Base-by-base conservation (phyloP, 192 early-diverging fungal genomes). In the Rhizoclosmatium globosum region DNA sequence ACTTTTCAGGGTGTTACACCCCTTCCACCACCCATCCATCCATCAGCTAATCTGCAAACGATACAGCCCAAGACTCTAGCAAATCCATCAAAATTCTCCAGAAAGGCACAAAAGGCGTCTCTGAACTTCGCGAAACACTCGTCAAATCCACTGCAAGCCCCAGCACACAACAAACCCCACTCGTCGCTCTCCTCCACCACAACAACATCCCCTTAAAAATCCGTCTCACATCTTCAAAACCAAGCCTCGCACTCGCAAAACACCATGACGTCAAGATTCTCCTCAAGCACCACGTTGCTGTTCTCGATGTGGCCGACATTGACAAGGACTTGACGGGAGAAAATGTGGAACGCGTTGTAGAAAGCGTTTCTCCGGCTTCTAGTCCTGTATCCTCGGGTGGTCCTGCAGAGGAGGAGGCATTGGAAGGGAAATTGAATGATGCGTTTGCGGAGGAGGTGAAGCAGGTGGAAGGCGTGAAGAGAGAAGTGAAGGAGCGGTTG, bases 241-340 rank as follows among this genome's bases (percentile, higher is more conserved):
- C 42, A 4, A 41, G 15, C 17, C 43, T 38, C 11, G 64, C 61
- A 41, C 64, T 76, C 11, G 74, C 74, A n/a, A 76, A 66, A 53
- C 74, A 76, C 50, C 74, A 76, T 56, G 61, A 65, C 47, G 74
- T 76, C 2, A 76, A 76, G 45, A 64, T 76, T 3, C 48, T 76
- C 4, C 47, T 76, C 19, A 76, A 76, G 64, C 64, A 76, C 47
- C 74, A 76, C 64, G 64, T 67, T 19, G 74, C 74, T 23, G 64
- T 76, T 43, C 21, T 76, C 13, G 48, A 76, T 53, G 74, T 76
- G 21, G 4, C 47, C 19, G 50, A 76, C 47, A 17, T 76, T n/a
- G 64, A 66, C 15, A 47, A 39, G 31, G 74, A 76, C 41, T 56
- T 76, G 62, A 41, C 23, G 23, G 74, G 66, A 17, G 74, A 64